Base-by-base conservation (phyloP, 768 basidiomycete genomes). In the Tulasnella sp. region DNA sequence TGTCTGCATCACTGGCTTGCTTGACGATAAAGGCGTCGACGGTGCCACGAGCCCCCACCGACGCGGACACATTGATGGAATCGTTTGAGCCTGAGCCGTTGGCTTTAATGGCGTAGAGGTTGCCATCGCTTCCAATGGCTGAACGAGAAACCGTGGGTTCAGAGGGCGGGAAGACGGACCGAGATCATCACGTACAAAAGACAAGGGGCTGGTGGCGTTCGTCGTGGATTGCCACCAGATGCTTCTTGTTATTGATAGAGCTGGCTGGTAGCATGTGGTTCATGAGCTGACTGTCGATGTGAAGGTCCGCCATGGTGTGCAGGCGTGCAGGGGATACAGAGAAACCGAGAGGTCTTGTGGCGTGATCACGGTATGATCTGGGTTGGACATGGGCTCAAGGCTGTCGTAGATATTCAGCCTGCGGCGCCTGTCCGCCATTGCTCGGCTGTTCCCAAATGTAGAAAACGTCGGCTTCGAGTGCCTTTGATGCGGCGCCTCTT, bases 201-300 rank as follows among this genome's bases (percentile, higher is more conserved):
- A 70, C 40, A n/a, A 70, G 70, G 70, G 70, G 70, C 70, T 70
- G 70, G 32, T 70, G 35, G 3, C 13, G 23, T 15, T 70, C 70
- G 70, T 70, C 70, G 35, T 42, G 35, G 29, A 70, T 42, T 18
- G 70, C 70, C 4, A 37, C 40, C 20, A 70, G 9, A n/a, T 70
- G 70, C 16, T 70, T 35, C 40, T 70, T 35, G 18, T 35, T 70
- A 70, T 70, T n/a, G 40, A 70, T 70, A 11, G 70, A 42, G 29
- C 20, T 42, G 9, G 70, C 70, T 18, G 70, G 35, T 20, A 70
- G 70, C 67, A 69, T 20, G 37, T 70, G 29, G 9, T 32, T 35
- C 70, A 70, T 70, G 70, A 70, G 70, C 13, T 70, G 70, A 26
- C 70, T 70, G 40, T 70, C 70, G 70, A 70, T 37, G n/a, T 70